Base-by-base conservation (phyloP, 148 eudicot genomes). In the Chenopodium album region DNA sequence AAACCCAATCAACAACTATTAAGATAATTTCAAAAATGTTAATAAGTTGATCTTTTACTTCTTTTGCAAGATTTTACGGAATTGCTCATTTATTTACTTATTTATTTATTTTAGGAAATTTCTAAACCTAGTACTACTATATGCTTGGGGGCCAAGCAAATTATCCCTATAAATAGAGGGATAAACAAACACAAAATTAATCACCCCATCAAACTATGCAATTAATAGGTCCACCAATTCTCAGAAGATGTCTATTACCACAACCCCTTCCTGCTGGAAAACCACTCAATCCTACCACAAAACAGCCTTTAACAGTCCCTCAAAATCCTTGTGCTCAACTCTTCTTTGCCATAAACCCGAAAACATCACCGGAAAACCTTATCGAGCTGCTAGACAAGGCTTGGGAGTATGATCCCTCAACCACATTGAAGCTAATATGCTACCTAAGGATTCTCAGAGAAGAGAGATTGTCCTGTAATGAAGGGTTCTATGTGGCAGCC, bases 161-260 rank as follows among this genome's bases (percentile, higher is more conserved):
- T 14, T 2, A 28, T 9, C 23, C 6, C 4, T 70, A 77, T 79
- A 71, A 70, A 71, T 70, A 71, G 4, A 34, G 16, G 13, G 32
- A 7, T 0, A 29, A 37, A 56, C 46, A n/a, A 1, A 10, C 47
- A 4, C 32, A 31, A 29, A 32, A 79, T 14, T 1, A 37, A 17
- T 60, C 34, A 71, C n/a, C 70, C 34, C 22, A 22, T 13, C 12
- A 20, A 50, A 73, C 2, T 71, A 80, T 80, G 82, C 82, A 44
- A 3, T 80, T 80, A 41, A 76, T 80, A 71, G 82, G 82, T 59
- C 82, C 82, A 72, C 82, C 82, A 80, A 72, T 80, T 60, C 77
- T 72, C 77, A 37, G 41, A 80, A 4, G 41, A 80, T 80, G 82
- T 44, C 52, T n/a, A 1, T 6, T 6, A n/a, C 34, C 67, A 71